Conservation (phyloP, 441 rosid species). For the Adansonia madagascariensis region DNA sequence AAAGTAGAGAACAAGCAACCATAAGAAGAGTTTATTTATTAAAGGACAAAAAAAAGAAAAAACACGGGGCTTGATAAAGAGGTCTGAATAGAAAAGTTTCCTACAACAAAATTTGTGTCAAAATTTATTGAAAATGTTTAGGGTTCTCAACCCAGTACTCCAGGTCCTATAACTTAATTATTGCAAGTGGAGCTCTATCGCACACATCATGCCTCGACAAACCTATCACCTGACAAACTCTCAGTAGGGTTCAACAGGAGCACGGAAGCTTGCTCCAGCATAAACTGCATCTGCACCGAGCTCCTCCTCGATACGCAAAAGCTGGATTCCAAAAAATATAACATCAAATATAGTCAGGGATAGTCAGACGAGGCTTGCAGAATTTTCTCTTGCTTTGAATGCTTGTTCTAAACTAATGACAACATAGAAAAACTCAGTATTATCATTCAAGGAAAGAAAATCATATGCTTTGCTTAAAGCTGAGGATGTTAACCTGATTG, state of each 20-base stretch:
- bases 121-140: neutral
- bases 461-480: neutral
- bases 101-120: neutral
- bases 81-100: neutral
- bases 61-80: neutral
- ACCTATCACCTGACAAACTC: neutral
- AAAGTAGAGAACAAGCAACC: neutral
- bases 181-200: conserved; percentile 7
- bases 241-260: conserved; percentile 87
- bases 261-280: conserved; percentile 86
- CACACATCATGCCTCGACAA: neutral
- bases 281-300: conserved; percentile 81
- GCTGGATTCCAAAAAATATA: conserved; percentile 41
- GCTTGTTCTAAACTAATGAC: neutral
- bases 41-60: no score
- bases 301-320: conserved; percentile 93
- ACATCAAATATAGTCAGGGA: conserved; percentile 15
- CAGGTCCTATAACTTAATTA: neutral
- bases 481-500: conserved; percentile 63
- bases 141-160: neutral
- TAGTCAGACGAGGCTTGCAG: neutral
- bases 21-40: neutral
- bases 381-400: neutral
- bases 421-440: neutral
- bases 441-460: neutral